Evolutionary conservation across 2,329 filamentous ascomycete genomes (phyloP), one percentile per base, ranked within the genome.

Genomic region (Tympanopsis confertula): DNA sequence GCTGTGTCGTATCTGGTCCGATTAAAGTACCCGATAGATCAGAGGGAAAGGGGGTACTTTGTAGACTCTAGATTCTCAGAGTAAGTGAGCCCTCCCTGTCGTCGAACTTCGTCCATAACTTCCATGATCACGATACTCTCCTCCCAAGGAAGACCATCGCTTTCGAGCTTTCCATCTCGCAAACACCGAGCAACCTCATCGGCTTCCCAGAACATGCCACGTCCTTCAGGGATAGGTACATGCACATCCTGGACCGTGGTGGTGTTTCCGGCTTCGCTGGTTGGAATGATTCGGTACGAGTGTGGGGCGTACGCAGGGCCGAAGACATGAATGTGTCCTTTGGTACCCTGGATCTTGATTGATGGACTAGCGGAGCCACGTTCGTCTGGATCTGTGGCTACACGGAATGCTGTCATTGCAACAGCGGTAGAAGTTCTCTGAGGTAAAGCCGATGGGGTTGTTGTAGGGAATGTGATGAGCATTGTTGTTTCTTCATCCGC

Each of bases 181-280:
- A 33, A 41, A 40, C 58, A 61, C 28, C 58, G 52, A 18, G 57
- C 58, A 24, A 47, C 51, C 47, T 60, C 58, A 50, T 66, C 63
- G 2, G 62, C 62, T 51, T 69, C 65, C 44, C 38, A 57, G 47
- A 38, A 53, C 39, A 50, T 57, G 24, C 43, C 50, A 35, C 42
- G 39, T n/a, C 48, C 50, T 12, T 33, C 15, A 13, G 30, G 30
- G 30, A 33, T 12, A 13, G 46, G 45, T 19, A 47, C 49, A 5
- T 50, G 45, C 33, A 55, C 41, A 35, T 42, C 48, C n/a, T 40
- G 38, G 39, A 49, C 39, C 29, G 54, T 50, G 3, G 47, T 51
- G 3, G 49, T 51, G 10, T 40, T 42, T 10, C 35, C 18, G 10
- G 7, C 10, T 22, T 19, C 20, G 41, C 38, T 3, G 45, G 46